Conservation (phyloP, 129 eudicot genomes). For the Ambrosia artemisiifolia region DNA sequence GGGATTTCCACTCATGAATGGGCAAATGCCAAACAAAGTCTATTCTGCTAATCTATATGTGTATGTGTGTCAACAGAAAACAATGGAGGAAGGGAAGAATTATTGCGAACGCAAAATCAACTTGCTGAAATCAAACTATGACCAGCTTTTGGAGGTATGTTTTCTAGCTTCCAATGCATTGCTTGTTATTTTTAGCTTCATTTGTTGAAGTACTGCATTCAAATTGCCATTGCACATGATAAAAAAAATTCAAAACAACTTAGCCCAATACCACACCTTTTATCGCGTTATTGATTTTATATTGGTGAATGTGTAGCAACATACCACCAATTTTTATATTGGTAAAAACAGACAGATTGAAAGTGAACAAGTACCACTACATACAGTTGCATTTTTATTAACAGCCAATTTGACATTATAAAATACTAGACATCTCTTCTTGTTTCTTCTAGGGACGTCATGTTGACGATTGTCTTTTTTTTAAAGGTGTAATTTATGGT, state of each 20-base stretch:
- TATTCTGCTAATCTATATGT: background rate
- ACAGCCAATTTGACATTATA: too few relatives aligned
- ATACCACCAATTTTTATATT: background rate
- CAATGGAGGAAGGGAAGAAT: slow-evolving; percentile 88
- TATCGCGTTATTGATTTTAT: background rate
- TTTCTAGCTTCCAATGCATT: background rate
- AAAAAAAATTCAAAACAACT: too few relatives aligned
- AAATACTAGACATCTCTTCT: too few relatives aligned
- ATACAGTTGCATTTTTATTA: too few relatives aligned
- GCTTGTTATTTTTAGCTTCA: background rate
- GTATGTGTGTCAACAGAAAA: slow-evolving; percentile 51
- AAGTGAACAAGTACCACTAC: background rate
- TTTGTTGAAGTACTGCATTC: background rate
- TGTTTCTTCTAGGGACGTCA: too few relatives aligned
- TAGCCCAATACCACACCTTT: too few relatives aligned
- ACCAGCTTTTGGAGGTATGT: slow-evolving; percentile 93
- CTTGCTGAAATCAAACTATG: slow-evolving; percentile 88
- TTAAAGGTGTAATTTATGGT: too few relatives aligned
- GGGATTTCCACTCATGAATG: background rate
- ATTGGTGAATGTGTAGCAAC: background rate
- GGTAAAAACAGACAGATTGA: background rate
- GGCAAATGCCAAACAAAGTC: too few relatives aligned
- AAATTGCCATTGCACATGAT: background rate
- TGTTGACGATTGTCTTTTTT: too few relatives aligned
- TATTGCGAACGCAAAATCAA: slow-evolving; percentile 92